These are phyloP conservation scores for Globisporangium alternatum DNA, from an alignment of 352 stramenopile species.

Conservation along the genomic window DNA sequence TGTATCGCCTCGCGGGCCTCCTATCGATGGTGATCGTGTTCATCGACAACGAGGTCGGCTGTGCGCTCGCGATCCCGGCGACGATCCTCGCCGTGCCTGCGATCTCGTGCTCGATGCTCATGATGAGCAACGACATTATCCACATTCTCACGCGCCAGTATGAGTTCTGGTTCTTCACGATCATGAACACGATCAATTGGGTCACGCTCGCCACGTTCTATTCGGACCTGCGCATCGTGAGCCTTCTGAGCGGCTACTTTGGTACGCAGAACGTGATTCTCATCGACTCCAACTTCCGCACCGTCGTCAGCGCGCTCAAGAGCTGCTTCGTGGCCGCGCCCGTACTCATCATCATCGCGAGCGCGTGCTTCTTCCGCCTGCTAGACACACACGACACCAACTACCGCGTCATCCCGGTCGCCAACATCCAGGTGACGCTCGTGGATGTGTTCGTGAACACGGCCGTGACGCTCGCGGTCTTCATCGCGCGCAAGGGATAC, in stretches of 20 bases:
- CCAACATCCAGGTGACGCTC: conserved; percentile 24
- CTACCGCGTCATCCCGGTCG: conserved; percentile 17
- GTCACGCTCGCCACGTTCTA: conserved; percentile 10
- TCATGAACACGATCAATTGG: conserved; percentile 17
- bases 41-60: background rate
- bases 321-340: background rate
- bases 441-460: conserved; percentile 44
- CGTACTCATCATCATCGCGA: background rate
- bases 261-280: conserved; percentile 13
- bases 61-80: background rate
- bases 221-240: conserved; percentile 10
- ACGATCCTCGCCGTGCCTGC: conserved; percentile 1
- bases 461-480: conserved; percentile 32
- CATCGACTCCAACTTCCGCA: conserved; percentile 16
- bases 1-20: conserved; percentile 9
- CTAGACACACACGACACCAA: conserved; percentile 4
- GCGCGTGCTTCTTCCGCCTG: conserved; percentile 9
- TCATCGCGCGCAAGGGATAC: conserved; percentile 35
- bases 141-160: conserved; percentile 5
- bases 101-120: conserved; percentile 7
- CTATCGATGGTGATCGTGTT: conserved; percentile 9
- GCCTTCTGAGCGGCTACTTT: conserved; percentile 2
- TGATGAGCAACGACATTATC: conserved; percentile 11
- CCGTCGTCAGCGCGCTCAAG: conserved; percentile 5
- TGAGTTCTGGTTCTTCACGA: conserved; percentile 21